phyloP scores from a whole-genome alignment of 257 asterid species.

The Salvia rosmarinus region DNA sequence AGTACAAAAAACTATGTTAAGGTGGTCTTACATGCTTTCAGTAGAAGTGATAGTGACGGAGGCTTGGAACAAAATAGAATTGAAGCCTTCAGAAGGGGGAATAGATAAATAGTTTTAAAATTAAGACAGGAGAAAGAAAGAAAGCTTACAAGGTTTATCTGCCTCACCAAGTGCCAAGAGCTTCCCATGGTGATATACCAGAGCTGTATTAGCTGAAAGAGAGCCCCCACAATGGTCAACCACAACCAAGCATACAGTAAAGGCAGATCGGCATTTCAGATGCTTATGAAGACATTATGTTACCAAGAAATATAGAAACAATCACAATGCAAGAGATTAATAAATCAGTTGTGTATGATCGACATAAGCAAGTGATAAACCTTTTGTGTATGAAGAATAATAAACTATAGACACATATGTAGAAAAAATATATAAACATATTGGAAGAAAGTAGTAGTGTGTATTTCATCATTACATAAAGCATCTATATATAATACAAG shows the following conservation, averaged over 20 bases:
- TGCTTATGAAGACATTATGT: constrained; percentile 12
- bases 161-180: constrained; percentile 90
- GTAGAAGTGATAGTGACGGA: constrained; percentile 18
- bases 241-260: constrained; percentile 24
- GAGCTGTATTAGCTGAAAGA: constrained; percentile 88
- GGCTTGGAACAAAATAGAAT: not conserved
- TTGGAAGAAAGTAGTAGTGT: too few species aligned
- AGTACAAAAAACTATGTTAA: not conserved
- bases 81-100: not conserved
- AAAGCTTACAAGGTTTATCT: constrained; percentile 90
- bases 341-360: not conserved
- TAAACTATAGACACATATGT: too few species aligned
- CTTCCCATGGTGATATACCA: constrained; percentile 87
- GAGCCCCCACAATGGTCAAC: constrained; percentile 33
- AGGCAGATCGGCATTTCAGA: not conserved
- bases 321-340: not conserved
- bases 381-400: too few species aligned
- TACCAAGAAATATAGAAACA: constrained; percentile 4
- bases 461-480: too few species aligned
- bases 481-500: too few species aligned
- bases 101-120: not conserved
- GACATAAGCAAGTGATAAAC: constrained; percentile 17
- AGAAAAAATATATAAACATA: too few species aligned
- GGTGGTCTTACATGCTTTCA: not conserved
- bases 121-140: constrained; percentile 29